Evolutionary conservation across 2,329 filamentous ascomycete species (phyloP).

Genomic region (Ophiostoma sp.): DNA sequence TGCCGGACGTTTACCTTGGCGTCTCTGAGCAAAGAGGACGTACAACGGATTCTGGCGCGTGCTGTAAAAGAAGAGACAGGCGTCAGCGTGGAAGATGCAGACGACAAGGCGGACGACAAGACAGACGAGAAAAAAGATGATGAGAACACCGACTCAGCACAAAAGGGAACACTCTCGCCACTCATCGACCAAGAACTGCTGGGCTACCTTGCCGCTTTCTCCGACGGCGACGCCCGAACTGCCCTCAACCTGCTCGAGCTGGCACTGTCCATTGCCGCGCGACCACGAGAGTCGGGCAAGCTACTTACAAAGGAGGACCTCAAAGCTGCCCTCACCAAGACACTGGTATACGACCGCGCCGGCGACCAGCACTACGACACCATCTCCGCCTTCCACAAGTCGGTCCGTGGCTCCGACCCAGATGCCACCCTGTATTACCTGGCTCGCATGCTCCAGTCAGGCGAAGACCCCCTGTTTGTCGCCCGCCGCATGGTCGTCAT

Average conservation of each 20-base stretch:
- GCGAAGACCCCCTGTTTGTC: slow-evolving; percentile 90
- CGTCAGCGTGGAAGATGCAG: neutral
- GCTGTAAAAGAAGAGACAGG: slow-evolving; percentile 63
- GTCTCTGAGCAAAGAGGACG: slow-evolving; percentile 70
- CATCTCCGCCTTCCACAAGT: slow-evolving; percentile 96
- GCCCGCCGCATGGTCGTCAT: slow-evolving; percentile 92
- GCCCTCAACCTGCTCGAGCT: slow-evolving; percentile 91
- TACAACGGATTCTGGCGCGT: slow-evolving; percentile 72
- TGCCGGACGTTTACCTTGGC: slow-evolving; percentile 88
- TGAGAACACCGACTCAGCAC: neutral
- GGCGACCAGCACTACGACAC: slow-evolving; percentile 98
- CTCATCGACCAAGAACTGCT: slow-evolving; percentile 78
- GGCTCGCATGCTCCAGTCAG: slow-evolving; percentile 90
- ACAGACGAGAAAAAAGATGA: slow-evolving; percentile 48
- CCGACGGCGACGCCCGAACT: slow-evolving; percentile 90
- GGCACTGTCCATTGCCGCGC: slow-evolving; percentile 70
- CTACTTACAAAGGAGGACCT: slow-evolving; percentile 73
- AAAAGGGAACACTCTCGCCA: slow-evolving; percentile 42
- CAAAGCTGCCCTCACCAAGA: slow-evolving; percentile 83
- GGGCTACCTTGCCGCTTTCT: slow-evolving; percentile 77
- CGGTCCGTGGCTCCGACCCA: slow-evolving; percentile 80
- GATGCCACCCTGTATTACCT: slow-evolving; percentile 94
- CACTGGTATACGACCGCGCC: slow-evolving; percentile 88
- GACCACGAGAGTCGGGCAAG: slow-evolving; percentile 34
- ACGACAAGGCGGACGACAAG: neutral